Conservation (phyloP, 352 stramenopile species). For the Phytophthora sp. region DNA sequence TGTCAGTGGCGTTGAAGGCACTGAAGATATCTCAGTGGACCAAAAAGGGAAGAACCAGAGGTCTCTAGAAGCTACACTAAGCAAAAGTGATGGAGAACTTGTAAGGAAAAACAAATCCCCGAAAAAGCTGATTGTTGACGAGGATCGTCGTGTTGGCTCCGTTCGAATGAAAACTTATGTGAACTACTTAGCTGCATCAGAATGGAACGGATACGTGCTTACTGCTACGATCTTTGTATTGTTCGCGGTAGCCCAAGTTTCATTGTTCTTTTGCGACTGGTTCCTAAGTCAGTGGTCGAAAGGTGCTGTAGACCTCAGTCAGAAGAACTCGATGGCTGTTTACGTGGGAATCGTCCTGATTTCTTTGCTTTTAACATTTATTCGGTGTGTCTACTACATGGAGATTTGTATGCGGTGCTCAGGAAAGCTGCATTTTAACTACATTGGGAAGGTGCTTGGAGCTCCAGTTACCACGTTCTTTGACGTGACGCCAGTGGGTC, state of each 20-base stretch:
- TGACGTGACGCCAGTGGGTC: conserved; percentile 65
- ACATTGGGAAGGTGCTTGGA: conserved; percentile 51
- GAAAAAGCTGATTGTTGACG: conserved; percentile 46
- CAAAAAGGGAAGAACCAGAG: neutral
- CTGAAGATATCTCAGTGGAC: neutral
- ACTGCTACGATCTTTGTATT: conserved; percentile 29
- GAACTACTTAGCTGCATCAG: conserved; percentile 53
- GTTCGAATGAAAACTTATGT: conserved; percentile 51
- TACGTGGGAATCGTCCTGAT: conserved; percentile 47
- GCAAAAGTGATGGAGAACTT: neutral
- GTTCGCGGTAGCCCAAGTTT: conserved; percentile 49
- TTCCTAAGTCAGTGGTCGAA: conserved; percentile 61
- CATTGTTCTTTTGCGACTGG: conserved; percentile 58
- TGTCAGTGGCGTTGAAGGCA: neutral
- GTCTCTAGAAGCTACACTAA: neutral
- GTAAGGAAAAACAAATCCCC: neutral
- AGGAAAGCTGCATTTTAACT: conserved; percentile 45
- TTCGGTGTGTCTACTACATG: conserved; percentile 54
- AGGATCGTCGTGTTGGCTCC: conserved; percentile 48
- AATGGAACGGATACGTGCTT: conserved; percentile 50
- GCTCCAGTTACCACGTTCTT: conserved; percentile 73
- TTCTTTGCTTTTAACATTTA: conserved; percentile 38
- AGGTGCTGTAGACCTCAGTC: conserved; percentile 30
- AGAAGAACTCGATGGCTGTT: conserved; percentile 39
- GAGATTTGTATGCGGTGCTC: conserved; percentile 57